Percentiles rank a stretch among this genome's conserved stretches.
Conservation (phyloP, 108 stramenopile genomes). For the Fragilaria radians region DNA sequence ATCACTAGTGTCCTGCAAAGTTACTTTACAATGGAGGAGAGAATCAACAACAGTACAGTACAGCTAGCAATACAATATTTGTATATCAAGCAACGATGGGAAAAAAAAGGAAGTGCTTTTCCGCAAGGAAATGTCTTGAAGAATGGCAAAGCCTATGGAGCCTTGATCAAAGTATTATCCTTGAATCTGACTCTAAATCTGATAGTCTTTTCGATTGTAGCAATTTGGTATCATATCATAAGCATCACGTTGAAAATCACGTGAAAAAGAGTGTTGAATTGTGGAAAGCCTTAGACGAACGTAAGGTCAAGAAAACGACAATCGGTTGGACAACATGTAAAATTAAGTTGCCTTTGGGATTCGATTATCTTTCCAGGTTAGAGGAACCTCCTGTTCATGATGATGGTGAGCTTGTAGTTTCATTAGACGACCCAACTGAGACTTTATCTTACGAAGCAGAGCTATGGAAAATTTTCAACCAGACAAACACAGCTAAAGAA, state of each 20-base stretch:
- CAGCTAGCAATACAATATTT: no score
- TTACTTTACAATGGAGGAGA: no score
- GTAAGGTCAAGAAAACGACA: slow-evolving; percentile 15
- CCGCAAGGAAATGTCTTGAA: background rate
- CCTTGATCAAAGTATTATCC: background rate
- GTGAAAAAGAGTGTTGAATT: background rate
- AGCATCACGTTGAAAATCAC: background rate
- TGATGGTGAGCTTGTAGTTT: slow-evolving; percentile 20
- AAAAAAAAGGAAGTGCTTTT: no score
- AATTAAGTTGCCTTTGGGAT: slow-evolving; percentile 31
- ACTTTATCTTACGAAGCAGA: slow-evolving; percentile 57
- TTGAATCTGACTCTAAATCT: background rate
- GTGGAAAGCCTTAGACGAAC: slow-evolving; percentile 54
- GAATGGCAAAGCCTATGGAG: background rate
- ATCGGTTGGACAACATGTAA: slow-evolving; percentile 13
- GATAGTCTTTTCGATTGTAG: background rate
- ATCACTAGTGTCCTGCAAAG: no score
- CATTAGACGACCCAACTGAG: slow-evolving; percentile 13
- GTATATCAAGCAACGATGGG: no score
- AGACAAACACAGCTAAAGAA: slow-evolving; percentile 40
- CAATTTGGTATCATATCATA: background rate
- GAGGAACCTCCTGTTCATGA: slow-evolving; percentile 1
- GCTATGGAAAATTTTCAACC: slow-evolving; percentile 63
- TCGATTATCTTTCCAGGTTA: slow-evolving; percentile 32
- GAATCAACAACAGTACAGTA: no score